Base-by-base conservation (phyloP, 495 filamentous ascomycete species). In the Trichoderma parareesei region DNA sequence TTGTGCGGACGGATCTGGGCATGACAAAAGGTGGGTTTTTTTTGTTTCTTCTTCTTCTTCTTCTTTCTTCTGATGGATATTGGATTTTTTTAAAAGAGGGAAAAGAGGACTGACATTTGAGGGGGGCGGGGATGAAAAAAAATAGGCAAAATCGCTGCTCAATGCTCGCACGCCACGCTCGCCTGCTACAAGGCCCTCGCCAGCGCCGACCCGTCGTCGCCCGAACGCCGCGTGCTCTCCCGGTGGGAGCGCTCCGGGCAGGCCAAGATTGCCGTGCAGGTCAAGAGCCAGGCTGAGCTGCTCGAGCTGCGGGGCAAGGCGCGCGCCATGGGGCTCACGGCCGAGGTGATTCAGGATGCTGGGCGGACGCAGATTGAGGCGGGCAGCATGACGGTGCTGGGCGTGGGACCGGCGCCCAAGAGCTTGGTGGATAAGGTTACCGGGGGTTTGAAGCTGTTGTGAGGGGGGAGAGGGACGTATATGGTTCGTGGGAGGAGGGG, bases 311-410 rank as follows among this genome's bases (percentile, higher is more conserved):
- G 91, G 76, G 90, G 85, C 35, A 85, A 86, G 75, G 93, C 94
- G 10, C 80, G 90, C 57, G 91, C 88, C 70, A 71, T 97, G 63
- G 94, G 93, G 3, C 76, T 98, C 44, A 93, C 91, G 63, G 89
- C 94, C 57, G 86, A 90, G 73, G 86, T 96, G 41, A 91, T 98
- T 61, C 85, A 89, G 69, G 94, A 98, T 81, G 94, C 94, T n/a
- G 94, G 94, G 37, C 83, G 94, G 64, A 98, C 94, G 40, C 95
- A 98, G 85, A 96, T 98, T 76, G 93, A 88, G n/a, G 84, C 85
- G 49, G 93, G 95, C 18, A 95, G 90, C 71, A 82, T 88, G 71
- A 98, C 94, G 4, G 94, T 98, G 41, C 79, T 97, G 46, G 94
- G 95, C 5, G 82, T 98, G 66, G 90, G 90, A 1, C 87, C 96